Percentiles rank a stretch among this genome's conserved stretches.
Evolutionary conservation across 2,329 filamentous ascomycete species (phyloP).

Genomic region (Trichoderma afroharzianum): DNA sequence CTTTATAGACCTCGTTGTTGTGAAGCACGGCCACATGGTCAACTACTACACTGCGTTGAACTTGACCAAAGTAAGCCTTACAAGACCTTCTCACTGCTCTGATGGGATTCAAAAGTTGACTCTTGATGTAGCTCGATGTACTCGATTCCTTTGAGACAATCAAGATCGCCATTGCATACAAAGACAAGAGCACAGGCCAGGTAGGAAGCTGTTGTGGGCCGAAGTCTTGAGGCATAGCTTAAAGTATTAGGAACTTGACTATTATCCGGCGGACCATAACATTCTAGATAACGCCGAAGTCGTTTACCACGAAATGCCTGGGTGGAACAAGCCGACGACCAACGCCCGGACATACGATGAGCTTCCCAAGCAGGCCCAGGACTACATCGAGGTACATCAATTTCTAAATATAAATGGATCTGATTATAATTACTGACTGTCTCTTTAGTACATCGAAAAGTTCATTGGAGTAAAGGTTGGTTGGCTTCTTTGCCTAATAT

Average conservation of each 20-base stretch:
- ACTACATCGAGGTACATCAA: neutral
- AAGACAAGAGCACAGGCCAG: neutral
- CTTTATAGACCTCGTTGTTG: neutral
- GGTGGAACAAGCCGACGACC: slow-evolving; percentile 65
- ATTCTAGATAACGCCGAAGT: slow-evolving; percentile 58
- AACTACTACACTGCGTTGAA: neutral
- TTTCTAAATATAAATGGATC: neutral
- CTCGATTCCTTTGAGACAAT: neutral
- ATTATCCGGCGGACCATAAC: slow-evolving; percentile 42
- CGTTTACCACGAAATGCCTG: slow-evolving; percentile 64
- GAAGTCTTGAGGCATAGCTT: neutral
- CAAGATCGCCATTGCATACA: neutral
- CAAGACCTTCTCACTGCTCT: neutral
- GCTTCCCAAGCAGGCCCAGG: neutral
- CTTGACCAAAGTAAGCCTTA: neutral
- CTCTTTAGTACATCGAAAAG: neutral
- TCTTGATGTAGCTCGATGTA: neutral
- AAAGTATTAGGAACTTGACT: neutral
- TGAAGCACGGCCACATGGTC: neutral
- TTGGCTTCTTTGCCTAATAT: neutral
- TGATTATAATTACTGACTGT: neutral
- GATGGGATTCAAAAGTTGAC: neutral
- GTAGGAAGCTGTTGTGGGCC: neutral
- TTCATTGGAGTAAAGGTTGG: neutral
- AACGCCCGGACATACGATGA: slow-evolving; percentile 43